Evolutionary conservation across 148 eudicot genomes (phyloP), one percentile per base, ranked within the genome.

Genomic region (Dianthus caryophyllus): DNA sequence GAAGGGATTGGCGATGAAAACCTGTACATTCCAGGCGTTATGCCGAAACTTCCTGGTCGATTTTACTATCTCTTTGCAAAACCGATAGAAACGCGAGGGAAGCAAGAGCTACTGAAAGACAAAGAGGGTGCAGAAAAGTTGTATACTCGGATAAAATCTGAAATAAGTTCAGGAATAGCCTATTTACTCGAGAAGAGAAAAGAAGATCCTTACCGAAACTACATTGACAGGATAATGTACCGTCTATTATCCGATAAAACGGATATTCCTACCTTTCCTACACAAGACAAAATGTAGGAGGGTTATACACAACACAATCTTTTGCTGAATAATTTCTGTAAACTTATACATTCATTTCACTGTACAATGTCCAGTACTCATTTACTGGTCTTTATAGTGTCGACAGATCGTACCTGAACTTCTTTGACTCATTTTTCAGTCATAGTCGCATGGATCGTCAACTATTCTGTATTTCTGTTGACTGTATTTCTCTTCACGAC

Each of bases 31-130:
- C 61, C 61, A 6, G 61, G 61, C 29, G 53, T 94, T 52, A 61
- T 82, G 44, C 98, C 97, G 4, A 94, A 90, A 68, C 17, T 82
- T 20, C 97, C 97, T 0, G 96, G 97, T 30, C 90, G 97, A 6
- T 82, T 88, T 49, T 91, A 91, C 79, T 88, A 73, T 82, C 75
- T 77, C 22, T 91, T 91, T 57, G 92, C 85, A 26, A 83, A 82
- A 80, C 97, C 97, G 1, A 80, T 91, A 55, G 76, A 79, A 49
- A 91, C 96, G 17, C 78, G 74, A 55, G 97, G 92, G 22, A 83
- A 64, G 70, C 75, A 77, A 71, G 78, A 69, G 44, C 59, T 79
- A 67, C 76, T 88, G 24, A 77, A 71, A 56, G 89, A 88, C 70
- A 84, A 29, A 73, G 78, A 77, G 36, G 77, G 75, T 11, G 92